These are phyloP conservation scores for Rhizopogon salebrosus DNA, from an alignment of 768 basidiomycete genomes.

Conservation along the genomic window DNA sequence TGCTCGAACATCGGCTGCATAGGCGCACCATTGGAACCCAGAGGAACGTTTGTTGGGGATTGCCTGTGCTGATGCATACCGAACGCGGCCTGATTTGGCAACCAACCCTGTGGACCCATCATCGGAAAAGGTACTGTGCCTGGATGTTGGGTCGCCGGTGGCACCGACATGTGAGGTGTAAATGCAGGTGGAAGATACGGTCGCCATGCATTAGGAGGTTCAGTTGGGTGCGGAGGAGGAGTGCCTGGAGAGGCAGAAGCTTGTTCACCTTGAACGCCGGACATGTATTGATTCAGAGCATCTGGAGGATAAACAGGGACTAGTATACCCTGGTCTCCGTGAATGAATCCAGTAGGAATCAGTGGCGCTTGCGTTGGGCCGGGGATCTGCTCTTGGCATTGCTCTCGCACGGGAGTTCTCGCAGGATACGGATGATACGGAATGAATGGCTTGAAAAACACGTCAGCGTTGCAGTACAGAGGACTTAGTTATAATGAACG, in stretches of 20 bases:
- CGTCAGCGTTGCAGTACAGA: constrained; percentile 7
- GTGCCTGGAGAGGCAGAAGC: constrained; percentile 10
- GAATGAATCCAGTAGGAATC: constrained; percentile 63
- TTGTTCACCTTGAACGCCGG: constrained; percentile 33
- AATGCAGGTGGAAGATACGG: constrained; percentile 24
- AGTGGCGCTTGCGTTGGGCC: constrained; percentile 46
- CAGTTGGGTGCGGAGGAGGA: constrained; percentile 20
- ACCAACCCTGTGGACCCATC: constrained; percentile 19
- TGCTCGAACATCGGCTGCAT: constrained; percentile 16
- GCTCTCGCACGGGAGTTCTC: constrained; percentile 19
- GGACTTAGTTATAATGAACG: constrained; percentile 14
- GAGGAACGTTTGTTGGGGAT: constrained; percentile 11
- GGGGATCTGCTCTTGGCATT: constrained; percentile 8
- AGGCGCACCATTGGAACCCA: constrained; percentile 10
- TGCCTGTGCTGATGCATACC: constrained; percentile 12
- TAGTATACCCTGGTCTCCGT: constrained; percentile 68
- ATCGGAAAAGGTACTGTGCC: constrained; percentile 19
- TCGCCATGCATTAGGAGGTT: constrained; percentile 28
- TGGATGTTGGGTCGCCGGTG: constrained; percentile 26
- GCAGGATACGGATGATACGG: constrained; percentile 44
- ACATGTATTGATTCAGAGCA: constrained; percentile 65
- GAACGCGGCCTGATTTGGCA: constrained; percentile 20
- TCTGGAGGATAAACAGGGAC: constrained; percentile 69
- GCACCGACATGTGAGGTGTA: constrained; percentile 13
- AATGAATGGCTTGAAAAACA: constrained; percentile 37